Conservation (phyloP, 1,139 yeast species). For the Wickerhamomyces sp. region DNA sequence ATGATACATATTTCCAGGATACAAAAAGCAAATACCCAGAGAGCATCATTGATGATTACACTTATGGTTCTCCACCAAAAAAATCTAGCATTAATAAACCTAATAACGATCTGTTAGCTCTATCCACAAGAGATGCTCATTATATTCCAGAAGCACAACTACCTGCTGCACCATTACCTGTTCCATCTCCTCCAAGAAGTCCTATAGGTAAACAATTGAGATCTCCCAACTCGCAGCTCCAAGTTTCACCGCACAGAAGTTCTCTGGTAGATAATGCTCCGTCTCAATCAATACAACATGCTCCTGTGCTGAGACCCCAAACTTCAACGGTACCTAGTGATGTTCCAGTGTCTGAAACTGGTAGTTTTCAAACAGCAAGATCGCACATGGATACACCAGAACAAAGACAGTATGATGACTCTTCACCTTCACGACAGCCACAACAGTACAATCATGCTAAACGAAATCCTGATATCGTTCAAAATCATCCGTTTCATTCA, state of each 20-base stretch:
- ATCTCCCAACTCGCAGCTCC: conserved; percentile 4
- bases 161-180: conserved; percentile 12
- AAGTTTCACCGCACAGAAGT: background rate
- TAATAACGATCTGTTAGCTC: background rate
- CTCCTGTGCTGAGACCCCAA: conserved; percentile 3
- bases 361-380: background rate
- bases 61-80: conserved; percentile 9
- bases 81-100: background rate
- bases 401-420: background rate
- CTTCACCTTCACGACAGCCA: background rate
- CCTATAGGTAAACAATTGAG: conserved; percentile 10
- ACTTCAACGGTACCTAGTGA: background rate
- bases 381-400: background rate
- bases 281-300: conserved; percentile 4
- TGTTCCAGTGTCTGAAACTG: background rate
- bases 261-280: background rate
- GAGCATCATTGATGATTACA: conserved; percentile 22
- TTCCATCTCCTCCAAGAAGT: conserved; percentile 17
- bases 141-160: conserved; percentile 19
- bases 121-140: conserved; percentile 7
- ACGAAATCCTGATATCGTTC: background rate
- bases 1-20: background rate
- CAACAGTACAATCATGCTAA: too few species aligned
- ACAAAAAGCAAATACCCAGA: conserved; percentile 17
- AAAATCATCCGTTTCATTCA: background rate